Conservation (phyloP, 2,329 filamentous ascomycete genomes). For the Bertia moriformis region DNA sequence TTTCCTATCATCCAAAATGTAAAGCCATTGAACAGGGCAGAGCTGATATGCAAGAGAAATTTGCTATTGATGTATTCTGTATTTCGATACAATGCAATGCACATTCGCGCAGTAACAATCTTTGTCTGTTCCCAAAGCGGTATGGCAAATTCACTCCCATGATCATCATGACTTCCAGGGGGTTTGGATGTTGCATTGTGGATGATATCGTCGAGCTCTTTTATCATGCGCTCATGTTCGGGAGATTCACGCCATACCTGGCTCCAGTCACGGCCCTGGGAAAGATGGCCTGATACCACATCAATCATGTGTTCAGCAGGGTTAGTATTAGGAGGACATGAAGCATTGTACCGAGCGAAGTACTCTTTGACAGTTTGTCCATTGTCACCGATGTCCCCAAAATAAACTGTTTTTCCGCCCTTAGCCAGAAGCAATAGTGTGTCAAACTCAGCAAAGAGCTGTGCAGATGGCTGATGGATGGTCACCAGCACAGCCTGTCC, state of each 20-base stretch:
- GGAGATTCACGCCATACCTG: constrained; percentile 55
- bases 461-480: constrained; percentile 56
- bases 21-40: constrained; percentile 44
- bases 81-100: constrained; percentile 49
- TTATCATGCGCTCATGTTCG: constrained; percentile 35
- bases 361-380: neutral
- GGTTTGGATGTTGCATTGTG: constrained; percentile 33
- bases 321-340: neutral
- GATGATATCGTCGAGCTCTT: constrained; percentile 51
- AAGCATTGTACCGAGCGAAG: neutral
- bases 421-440: constrained; percentile 45
- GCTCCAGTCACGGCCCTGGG: constrained; percentile 43
- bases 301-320: neutral
- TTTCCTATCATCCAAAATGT: constrained; percentile 44
- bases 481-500: constrained; percentile 57
- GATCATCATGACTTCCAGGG: constrained; percentile 22
- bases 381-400: constrained; percentile 32
- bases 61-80: constrained; percentile 54
- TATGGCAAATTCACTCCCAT: constrained; percentile 61
- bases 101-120: constrained; percentile 49
- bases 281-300: constrained; percentile 6
- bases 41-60: constrained; percentile 35
- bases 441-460: constrained; percentile 54
- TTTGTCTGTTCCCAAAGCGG: constrained; percentile 47
- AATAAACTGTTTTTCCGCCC: constrained; percentile 53